Conservation (phyloP, 2,329 filamentous ascomycete species). For the Sarocladiaceae sp. region DNA sequence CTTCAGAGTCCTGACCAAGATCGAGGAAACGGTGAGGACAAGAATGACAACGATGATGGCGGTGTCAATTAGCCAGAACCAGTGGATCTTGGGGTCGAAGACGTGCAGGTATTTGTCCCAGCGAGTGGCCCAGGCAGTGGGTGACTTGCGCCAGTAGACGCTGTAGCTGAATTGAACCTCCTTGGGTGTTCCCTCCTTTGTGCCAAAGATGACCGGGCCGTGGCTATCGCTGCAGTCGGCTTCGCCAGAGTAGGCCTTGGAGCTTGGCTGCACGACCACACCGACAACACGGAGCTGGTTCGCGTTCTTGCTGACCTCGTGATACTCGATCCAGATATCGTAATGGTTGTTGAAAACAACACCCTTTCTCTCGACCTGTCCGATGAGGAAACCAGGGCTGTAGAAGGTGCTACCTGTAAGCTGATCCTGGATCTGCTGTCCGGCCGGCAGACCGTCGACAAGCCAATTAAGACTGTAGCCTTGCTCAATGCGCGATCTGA, state of each 20-base stretch:
- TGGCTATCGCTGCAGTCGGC: slow-evolving; percentile 59
- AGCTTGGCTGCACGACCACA: slow-evolving; percentile 79
- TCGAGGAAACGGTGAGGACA: slow-evolving; percentile 85
- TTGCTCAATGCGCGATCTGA: slow-evolving; percentile 74
- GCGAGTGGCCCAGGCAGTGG: slow-evolving; percentile 87
- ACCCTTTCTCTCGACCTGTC: slow-evolving; percentile 47
- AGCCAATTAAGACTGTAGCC: slow-evolving; percentile 94
- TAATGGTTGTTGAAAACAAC: slow-evolving; percentile 85
- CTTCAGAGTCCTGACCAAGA: slow-evolving; percentile 77
- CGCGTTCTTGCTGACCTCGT: slow-evolving; percentile 61
- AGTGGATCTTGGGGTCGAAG: slow-evolving; percentile 96
- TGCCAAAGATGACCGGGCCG: slow-evolving; percentile 56
- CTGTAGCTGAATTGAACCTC: slow-evolving; percentile 84
- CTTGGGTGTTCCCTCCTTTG: slow-evolving; percentile 41
- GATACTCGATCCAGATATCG: slow-evolving; percentile 89
- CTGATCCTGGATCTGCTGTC: slow-evolving; percentile 72
- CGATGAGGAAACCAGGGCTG: slow-evolving; percentile 83
- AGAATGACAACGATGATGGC: slow-evolving; percentile 91
- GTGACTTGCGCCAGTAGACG: slow-evolving; percentile 78
- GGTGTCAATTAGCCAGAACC: slow-evolving; percentile 97
- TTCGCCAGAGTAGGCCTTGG: slow-evolving; percentile 49
- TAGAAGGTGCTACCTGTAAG: slow-evolving; percentile 76
- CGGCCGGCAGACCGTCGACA: slow-evolving; percentile 87
- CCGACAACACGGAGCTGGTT: slow-evolving; percentile 83
- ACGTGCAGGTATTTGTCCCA: slow-evolving; percentile 99